Evolutionary conservation across 169 alveolate species (phyloP).

Genomic region (Eimeria maxima): DNA sequence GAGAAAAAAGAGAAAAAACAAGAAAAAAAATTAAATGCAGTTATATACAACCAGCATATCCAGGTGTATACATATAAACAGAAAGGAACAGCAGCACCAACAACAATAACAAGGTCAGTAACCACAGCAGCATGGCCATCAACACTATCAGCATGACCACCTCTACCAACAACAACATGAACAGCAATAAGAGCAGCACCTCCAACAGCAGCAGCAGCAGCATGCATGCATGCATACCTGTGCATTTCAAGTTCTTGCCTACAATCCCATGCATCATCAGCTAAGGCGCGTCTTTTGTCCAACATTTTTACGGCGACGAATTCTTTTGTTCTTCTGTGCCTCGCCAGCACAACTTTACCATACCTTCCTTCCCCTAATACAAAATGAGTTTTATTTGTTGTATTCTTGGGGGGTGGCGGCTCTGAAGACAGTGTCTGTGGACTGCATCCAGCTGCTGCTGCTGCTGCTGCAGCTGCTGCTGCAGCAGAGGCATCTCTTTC

Average conservation of each 20-base stretch:
- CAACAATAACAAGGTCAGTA: not conserved
- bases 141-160: not conserved
- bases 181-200: conserved; percentile 1
- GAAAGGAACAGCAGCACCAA: conserved; percentile 22
- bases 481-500: not conserved
- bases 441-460: not conserved
- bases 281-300: conserved; percentile 53
- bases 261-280: conserved; percentile 65
- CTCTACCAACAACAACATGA: not conserved
- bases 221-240: conserved; percentile 42
- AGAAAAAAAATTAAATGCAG: not conserved
- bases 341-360: conserved; percentile 77
- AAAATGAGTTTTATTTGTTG: not conserved
- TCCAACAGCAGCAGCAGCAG: not conserved
- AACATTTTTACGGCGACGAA: conserved; percentile 74
- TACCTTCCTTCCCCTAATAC: conserved; percentile 75
- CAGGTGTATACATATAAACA: too few species aligned
- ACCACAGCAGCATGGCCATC: too few species aligned
- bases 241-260: conserved; percentile 79
- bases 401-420: not conserved
- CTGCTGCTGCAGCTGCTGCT: not conserved
- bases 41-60: too few species aligned
- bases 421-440: not conserved
- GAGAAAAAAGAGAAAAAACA: not conserved
- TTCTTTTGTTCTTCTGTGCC: not conserved